These are phyloP conservation scores for Massarina eburnea DNA, from an alignment of 2,329 filamentous ascomycete species.

Conservation along the genomic window DNA sequence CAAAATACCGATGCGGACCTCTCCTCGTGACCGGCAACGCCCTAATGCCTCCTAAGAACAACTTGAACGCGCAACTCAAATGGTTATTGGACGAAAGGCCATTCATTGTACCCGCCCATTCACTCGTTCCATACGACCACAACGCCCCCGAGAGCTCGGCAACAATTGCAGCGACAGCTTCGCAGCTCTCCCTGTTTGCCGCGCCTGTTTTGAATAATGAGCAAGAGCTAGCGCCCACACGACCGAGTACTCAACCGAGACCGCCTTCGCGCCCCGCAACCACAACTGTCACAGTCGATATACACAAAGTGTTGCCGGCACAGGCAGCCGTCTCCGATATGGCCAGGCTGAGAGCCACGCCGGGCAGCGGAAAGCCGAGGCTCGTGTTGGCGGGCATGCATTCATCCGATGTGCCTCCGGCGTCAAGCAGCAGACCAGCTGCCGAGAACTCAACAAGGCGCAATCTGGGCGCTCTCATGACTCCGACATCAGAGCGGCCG, in stretches of 20 bases:
- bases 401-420: slow-evolving; percentile 12
- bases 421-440: slow-evolving; percentile 6
- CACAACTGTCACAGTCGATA: slow-evolving; percentile 25
- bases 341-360: slow-evolving; percentile 48
- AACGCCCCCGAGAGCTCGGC: slow-evolving; percentile 25
- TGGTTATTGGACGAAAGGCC: slow-evolving; percentile 52
- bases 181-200: slow-evolving; percentile 13
- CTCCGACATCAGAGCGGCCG: slow-evolving; percentile 8
- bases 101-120: slow-evolving; percentile 43
- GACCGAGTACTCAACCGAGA: slow-evolving; percentile 15
- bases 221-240: slow-evolving; percentile 14
- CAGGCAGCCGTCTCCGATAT: slow-evolving; percentile 34
- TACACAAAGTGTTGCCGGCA: slow-evolving; percentile 21
- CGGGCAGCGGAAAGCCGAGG: slow-evolving; percentile 44
- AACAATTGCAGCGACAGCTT: slow-evolving; percentile 12
- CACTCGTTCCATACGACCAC: slow-evolving; percentile 33
- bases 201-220: slow-evolving; percentile 22
- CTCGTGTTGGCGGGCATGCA: slow-evolving; percentile 32
- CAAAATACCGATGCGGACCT: slow-evolving; percentile 23
- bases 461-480: slow-evolving; percentile 7
- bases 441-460: background rate
- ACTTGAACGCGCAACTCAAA: slow-evolving; percentile 50
- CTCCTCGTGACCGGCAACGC: slow-evolving; percentile 26
- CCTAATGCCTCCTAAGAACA: slow-evolving; percentile 51
- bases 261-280: slow-evolving; percentile 21